Evolutionary conservation across 306 rosid genomes (phyloP), one percentile per base, ranked within the genome.

Genomic region (Oemleria cerasiformis): DNA sequence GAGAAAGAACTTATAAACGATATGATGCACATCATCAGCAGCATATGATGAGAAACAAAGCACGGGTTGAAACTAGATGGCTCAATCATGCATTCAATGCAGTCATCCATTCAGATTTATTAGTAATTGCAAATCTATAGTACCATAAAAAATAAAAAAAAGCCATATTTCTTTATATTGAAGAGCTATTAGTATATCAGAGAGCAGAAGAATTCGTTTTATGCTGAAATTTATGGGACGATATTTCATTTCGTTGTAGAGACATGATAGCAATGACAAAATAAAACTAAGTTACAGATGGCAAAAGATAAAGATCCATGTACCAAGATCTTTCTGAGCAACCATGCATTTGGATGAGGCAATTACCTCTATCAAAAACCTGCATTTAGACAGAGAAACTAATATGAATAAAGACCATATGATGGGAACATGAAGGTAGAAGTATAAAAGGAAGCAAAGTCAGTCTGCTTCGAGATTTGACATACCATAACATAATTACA

Each of bases 401-500:
- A 42, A 17, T 15, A 55, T 39, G 41, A 70, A 56, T 14, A 55
- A 41, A 41, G 21, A 60, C 1, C 2, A 38, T 16, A 21, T 21
- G 11, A 5, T 9, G 23, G 34, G 9, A 9, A 12, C 34, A 34
- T 38, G 13, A 42, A 44, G 53, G 41, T 16, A 1, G 12, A 38
- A 19, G 73, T 30, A 19, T 14, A 68, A 53, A 38, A 67, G 11
- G 17, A 23, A 56, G 61, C 73, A 20, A 13, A 55, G 13, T 21
- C 54, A 69, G 50, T 40, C 41, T 63, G n/a, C 23, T 34, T 23
- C 34, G 43, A 9, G 19, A 17, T n/a, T 42, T 20, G 60, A 54
- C 73, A 59, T 16, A 68, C 63, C 73, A 51, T 38, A 53, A 60
- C 2, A 72, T 1, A 19, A 19, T 63, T 19, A 12, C 19, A 55